Percentiles rank a stretch among this genome's conserved stretches.
These are phyloP conservation scores for Gracilaria vermiculophylla DNA, from an alignment of 23 red algal species.

Conservation along the genomic window DNA sequence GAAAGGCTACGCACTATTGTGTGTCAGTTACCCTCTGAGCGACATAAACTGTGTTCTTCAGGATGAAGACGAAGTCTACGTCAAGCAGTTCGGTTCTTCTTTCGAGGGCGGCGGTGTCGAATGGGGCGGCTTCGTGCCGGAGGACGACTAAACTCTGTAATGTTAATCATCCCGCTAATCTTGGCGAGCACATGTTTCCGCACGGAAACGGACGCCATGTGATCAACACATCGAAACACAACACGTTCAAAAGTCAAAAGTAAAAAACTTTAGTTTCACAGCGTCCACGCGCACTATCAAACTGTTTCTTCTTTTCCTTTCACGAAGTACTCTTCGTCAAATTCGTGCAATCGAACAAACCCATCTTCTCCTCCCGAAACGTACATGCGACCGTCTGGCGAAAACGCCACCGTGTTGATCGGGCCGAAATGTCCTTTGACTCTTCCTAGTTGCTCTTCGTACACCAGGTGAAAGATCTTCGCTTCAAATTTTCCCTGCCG, in stretches of 20 bases:
- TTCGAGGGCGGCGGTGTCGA: slow-evolving; percentile 93
- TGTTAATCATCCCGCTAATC: too few relatives aligned
- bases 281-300: background rate
- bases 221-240: background rate
- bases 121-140: slow-evolving; percentile 89
- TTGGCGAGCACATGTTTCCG: background rate
- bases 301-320: slow-evolving; percentile 62
- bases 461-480: slow-evolving; percentile 84
- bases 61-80: slow-evolving; percentile 97
- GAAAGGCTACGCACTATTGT: slow-evolving; percentile 87
- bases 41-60: slow-evolving; percentile 84
- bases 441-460: slow-evolving; percentile 84
- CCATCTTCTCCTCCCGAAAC: slow-evolving; percentile 94
- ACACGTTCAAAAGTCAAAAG: background rate
- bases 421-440: slow-evolving; percentile 98
- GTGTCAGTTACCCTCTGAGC: slow-evolving; percentile 84
- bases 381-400: slow-evolving; percentile 84
- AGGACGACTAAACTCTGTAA: slow-evolving; percentile 89
- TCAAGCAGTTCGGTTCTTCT: slow-evolving; percentile 86
- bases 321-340: slow-evolving; percentile 93
- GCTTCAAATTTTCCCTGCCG: slow-evolving; percentile 86
- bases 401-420: slow-evolving; percentile 94
- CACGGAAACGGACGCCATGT: background rate
- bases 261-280: background rate
- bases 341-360: slow-evolving; percentile 91